These are phyloP conservation scores for Cladosporium austrohemisphaericum DNA, from an alignment of 2,329 filamentous ascomycete genomes.

Conservation along the genomic window DNA sequence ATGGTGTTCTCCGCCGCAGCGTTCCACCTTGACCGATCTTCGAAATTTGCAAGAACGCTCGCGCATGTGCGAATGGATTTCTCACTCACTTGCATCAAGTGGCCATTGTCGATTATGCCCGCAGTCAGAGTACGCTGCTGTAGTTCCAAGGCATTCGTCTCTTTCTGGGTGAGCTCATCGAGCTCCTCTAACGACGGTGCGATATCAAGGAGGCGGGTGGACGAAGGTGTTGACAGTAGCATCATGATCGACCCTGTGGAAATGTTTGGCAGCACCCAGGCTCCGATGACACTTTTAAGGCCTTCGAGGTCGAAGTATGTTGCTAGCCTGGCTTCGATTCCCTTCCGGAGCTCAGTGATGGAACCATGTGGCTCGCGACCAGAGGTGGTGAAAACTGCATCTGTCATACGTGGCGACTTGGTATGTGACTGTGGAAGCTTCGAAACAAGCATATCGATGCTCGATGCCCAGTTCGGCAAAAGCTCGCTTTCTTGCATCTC, in stretches of 20 bases:
- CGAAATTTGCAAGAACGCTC: conserved; percentile 25
- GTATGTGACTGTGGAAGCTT: conserved; percentile 24
- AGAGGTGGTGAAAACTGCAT: conserved; percentile 38
- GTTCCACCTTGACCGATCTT: conserved; percentile 22
- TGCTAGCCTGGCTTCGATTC: conserved; percentile 37
- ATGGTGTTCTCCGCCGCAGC: conserved; percentile 19
- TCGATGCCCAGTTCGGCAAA: conserved; percentile 60
- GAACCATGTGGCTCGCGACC: conserved; percentile 43
- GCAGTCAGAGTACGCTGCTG: conserved; percentile 26
- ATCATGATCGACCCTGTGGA: conserved; percentile 33
- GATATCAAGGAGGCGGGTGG: conserved; percentile 23
- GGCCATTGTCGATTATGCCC: conserved; percentile 19
- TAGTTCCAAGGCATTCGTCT: conserved; percentile 23
- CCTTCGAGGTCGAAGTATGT: conserved; percentile 24
- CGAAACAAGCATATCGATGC: conserved; percentile 46
- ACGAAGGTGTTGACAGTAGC: conserved; percentile 33
- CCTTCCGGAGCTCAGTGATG: conserved; percentile 42
- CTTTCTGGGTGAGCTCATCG: conserved; percentile 16
- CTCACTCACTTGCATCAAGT: conserved; percentile 30
- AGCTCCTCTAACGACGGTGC: conserved; percentile 20
- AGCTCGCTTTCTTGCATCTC: conserved; percentile 52
- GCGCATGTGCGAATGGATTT: conserved; percentile 21
- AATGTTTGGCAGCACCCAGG: conserved; percentile 37
- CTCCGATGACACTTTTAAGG: conserved; percentile 27
- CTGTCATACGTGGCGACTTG: conserved; percentile 19